Base-by-base conservation (phyloP, 345 rosid genomes). In the Clarkia xantiana region DNA sequence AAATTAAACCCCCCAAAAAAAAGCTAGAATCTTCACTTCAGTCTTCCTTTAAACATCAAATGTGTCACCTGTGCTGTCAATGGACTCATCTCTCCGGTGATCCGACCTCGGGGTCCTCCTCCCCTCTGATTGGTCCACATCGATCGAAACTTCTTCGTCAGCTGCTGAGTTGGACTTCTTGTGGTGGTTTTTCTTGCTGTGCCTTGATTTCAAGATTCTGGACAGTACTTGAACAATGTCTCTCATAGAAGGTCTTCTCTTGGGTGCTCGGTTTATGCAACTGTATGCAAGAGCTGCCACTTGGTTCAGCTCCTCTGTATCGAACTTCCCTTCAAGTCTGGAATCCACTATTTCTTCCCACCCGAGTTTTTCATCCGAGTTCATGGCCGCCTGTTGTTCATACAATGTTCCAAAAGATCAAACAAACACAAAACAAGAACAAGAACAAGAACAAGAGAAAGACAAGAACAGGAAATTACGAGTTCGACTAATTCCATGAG, bases 281-380 rank as follows among this genome's bases (percentile, higher is more conserved):
- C 71, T 87, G 70, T 91, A 91, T 0, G 96, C 99, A 29, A 87
- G 78, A 57, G 81, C 75, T 34, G 99, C 90, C 44, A 91, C 78
- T 57, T 86, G 85, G 34, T 91, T 84, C 59, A 87, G 82, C 69
- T 86, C 99, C 66, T 74, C 67, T 53, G 72, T 3, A 29, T 86
- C 81, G n/a, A 78, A 82, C 51, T 66, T 76, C 40, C 95, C 94
- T 10, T 80, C 95, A 29, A 91, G 65, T n/a, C 76, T 67, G 3
- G 94, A 74, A 62, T 91, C 96, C 47, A 59, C 95, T 4, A 91
- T 78, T 81, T 91, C 99, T 68, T 87, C 99, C 99, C 99, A 91
- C 43, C 96, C 96, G 1, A 66, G 80, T 60, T 77, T 82, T n/a
- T 79, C 95, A 18, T 82, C 99, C 0, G 75, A 59, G 55, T 72